Base-by-base conservation (phyloP, 2,329 filamentous ascomycete genomes). In the Penicillium sp. region DNA sequence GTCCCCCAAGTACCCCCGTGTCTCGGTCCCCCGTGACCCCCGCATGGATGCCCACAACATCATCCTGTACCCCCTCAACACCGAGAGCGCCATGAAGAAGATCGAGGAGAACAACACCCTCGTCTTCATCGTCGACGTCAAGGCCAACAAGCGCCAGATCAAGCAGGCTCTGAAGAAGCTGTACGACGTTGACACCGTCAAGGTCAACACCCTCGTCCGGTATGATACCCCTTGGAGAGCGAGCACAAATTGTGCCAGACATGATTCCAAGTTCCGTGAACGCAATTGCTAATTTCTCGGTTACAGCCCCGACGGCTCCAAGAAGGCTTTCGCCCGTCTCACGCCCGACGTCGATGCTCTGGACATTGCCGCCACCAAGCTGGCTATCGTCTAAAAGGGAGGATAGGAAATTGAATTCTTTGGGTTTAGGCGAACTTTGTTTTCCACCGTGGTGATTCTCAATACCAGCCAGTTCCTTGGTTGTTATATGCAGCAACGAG, bases 31-130 rank as follows among this genome's bases (percentile, higher is more conserved):
- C 75, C 89, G 94, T 80, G 86, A 87, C 78, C 89, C 93, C 73
- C 90, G 92, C 74, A 91, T 99, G 76, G 95, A 99, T 83, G 91
- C 94, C 84, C 91, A 93, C 87, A 97, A 96, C 89, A 86, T 98
- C 80, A 90, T 99, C 81, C 85, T 98, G 78, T 92, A 97, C 88
- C 95, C 95, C 70, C 87, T 99, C 78, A 99, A 99, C 89, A 99
- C 95, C 63, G 95, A 99, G 90, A 95, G 90, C 77, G 95, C 96
- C 77, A 98, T 99, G 94, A 99, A 99, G 92, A 97, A 97, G 90
- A 97, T 99, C 74, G 95, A 99, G 87, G 95, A 99, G 90, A 93
- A 99, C 89, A 99, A 99, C 88, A 99, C 95, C 71, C 88, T 99
- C 54, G 92, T 96, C 78, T 97, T 97, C 87, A 96, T 96, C 73